Conservation (phyloP, 768 basidiomycete genomes). For the Fomitopsis serialis region DNA sequence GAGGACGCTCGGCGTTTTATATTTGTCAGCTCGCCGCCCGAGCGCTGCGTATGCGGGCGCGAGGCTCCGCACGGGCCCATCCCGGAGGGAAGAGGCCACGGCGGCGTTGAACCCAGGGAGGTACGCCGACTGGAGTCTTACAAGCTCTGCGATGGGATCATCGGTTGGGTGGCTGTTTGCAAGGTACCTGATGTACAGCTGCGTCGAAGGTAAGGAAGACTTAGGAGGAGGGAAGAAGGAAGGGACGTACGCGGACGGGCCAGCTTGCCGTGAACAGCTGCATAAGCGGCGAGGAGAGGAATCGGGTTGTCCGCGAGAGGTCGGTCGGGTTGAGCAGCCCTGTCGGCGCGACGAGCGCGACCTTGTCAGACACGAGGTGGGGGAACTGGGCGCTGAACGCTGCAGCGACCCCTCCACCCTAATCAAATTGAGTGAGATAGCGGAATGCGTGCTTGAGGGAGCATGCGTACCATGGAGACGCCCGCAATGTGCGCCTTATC, state of each 20-base stretch:
- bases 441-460: neutral
- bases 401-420: constrained; percentile 74
- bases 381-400: constrained; percentile 72
- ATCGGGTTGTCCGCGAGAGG: constrained; percentile 67
- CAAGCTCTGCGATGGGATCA: constrained; percentile 43
- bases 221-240: neutral
- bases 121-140: constrained; percentile 74
- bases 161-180: constrained; percentile 22
- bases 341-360: constrained; percentile 63
- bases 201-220: neutral
- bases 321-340: constrained; percentile 69
- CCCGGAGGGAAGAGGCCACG: constrained; percentile 68
- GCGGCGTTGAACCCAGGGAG: constrained; percentile 71
- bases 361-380: constrained; percentile 56
- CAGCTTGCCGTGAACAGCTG: constrained; percentile 59
- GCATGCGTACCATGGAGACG: constrained; percentile 61
- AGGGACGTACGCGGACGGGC: constrained; percentile 48
- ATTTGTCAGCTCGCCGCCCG: constrained; percentile 24
- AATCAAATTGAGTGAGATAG: neutral
- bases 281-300: constrained; percentile 75
- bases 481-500: constrained; percentile 59
- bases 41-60: constrained; percentile 45
- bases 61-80: constrained; percentile 67
- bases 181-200: constrained; percentile 30
- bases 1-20: constrained; percentile 45